These are phyloP conservation scores for Penicillium daleae DNA, from an alignment of 495 filamentous ascomycete species.

Conservation along the genomic window DNA sequence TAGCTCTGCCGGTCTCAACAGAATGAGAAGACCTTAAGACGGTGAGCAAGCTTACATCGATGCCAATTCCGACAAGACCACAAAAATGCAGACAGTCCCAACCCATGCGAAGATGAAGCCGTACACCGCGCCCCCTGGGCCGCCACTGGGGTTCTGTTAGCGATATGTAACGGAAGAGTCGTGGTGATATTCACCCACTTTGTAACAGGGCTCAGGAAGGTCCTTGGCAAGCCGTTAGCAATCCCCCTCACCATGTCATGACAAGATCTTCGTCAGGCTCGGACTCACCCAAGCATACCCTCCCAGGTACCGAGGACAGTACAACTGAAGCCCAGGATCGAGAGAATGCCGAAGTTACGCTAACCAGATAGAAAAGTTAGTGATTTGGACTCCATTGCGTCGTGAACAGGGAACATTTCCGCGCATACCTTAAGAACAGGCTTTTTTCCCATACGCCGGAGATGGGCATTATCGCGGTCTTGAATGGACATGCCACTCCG, in stretches of 20 bases:
- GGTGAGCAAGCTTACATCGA: slow-evolving; percentile 35
- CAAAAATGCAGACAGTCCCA: slow-evolving; percentile 45
- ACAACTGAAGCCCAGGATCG: slow-evolving; percentile 29
- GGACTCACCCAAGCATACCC: slow-evolving; percentile 13
- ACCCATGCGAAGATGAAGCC: slow-evolving; percentile 54
- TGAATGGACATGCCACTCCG: slow-evolving; percentile 3
- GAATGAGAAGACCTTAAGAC: background rate
- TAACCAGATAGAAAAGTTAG: background rate
- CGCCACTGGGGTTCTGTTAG: slow-evolving; percentile 37
- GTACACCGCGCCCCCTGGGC: slow-evolving; percentile 54
- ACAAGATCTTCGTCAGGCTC: background rate
- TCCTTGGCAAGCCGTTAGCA: slow-evolving; percentile 15
- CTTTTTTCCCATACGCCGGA: slow-evolving; percentile 47
- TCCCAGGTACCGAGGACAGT: slow-evolving; percentile 48
- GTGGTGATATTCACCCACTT: slow-evolving; percentile 20
- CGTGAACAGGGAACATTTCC: background rate
- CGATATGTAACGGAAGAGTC: background rate
- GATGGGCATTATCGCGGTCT: slow-evolving; percentile 38
- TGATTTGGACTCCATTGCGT: background rate
- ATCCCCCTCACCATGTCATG: background rate
- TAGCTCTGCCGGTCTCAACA: background rate
- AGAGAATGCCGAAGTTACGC: slow-evolving; percentile 2
- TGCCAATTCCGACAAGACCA: slow-evolving; percentile 50
- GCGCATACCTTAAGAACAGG: slow-evolving; percentile 42
- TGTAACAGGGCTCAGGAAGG: slow-evolving; percentile 25